A percentile compares a stretch with the other conserved stretches of the same genome.
phyloP scores from a whole-genome alignment of 768 basidiomycete genomes.

The Suillus subaureus region DNA sequence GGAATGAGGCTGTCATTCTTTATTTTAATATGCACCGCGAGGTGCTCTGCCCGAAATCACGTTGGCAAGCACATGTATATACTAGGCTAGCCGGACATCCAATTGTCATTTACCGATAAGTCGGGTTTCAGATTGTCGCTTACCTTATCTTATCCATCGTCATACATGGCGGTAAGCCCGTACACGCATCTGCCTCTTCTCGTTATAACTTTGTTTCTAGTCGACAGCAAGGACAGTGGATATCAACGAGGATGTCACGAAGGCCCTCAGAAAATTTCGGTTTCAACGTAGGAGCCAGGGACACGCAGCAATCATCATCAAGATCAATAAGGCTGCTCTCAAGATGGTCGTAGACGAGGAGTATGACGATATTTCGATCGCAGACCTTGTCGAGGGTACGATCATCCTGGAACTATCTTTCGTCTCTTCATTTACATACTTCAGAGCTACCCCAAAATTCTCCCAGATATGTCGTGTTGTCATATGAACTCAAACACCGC shows the following conservation, averaged over 20 bases:
- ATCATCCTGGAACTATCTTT: conserved; percentile 6
- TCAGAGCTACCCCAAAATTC: conserved; percentile 86
- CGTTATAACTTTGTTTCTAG: conserved; percentile 6
- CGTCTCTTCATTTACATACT: background rate
- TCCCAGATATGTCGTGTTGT: conserved; percentile 84
- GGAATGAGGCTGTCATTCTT: background rate
- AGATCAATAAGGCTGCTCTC: conserved; percentile 85
- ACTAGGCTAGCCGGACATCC: too few species aligned
- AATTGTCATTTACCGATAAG: too few species aligned
- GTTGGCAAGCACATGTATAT: too few species aligned
- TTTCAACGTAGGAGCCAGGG: conserved; percentile 66
- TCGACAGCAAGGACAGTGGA: conserved; percentile 62
- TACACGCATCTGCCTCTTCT: background rate
- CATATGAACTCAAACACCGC: conserved; percentile 75
- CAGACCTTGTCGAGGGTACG: conserved; percentile 86
- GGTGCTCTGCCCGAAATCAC: background rate
- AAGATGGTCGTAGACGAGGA: conserved; percentile 84
- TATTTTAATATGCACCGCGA: background rate
- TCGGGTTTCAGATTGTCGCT: background rate
- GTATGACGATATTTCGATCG: conserved; percentile 73
- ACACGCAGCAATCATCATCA: conserved; percentile 81
- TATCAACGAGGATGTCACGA: conserved; percentile 78
- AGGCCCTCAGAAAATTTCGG: conserved; percentile 81
- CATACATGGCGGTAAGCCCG: conserved; percentile 4
- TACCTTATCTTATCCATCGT: conserved; percentile 5